Evolutionary conservation across 345 rosid genomes (phyloP).

Genomic region (Salix brachista): DNA sequence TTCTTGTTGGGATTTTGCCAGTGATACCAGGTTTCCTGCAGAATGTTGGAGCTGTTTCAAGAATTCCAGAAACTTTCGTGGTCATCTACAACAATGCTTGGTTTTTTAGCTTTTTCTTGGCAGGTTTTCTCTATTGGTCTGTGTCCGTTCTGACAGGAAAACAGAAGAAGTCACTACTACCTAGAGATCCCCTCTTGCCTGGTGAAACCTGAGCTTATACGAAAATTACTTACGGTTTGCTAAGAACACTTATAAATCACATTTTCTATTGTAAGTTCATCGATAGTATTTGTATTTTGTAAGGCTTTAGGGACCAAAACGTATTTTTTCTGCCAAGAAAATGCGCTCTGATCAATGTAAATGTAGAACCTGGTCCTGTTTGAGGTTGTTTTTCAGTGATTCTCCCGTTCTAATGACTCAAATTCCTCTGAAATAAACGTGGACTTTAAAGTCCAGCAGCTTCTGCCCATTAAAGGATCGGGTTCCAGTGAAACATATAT

Average conservation of each 20-base stretch:
- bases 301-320: no score
- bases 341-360: no score
- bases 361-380: no score
- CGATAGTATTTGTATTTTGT: not conserved
- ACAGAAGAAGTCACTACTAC: conserved; percentile 19
- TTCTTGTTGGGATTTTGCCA: conserved; percentile 64
- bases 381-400: no score
- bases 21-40: conserved; percentile 81
- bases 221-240: not conserved
- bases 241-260: not conserved
- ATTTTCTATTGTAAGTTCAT: not conserved
- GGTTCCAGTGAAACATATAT: no score
- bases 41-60: conserved; percentile 52
- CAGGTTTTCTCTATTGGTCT: conserved; percentile 59
- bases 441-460: no score
- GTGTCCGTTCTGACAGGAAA: conserved; percentile 38
- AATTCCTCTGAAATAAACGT: no score
- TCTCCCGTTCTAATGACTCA: no score
- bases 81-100: conserved; percentile 80
- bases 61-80: conserved; percentile 35
- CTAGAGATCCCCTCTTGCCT: conserved; percentile 48
- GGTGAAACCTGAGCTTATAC: conserved; percentile 10
- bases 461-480: no score
- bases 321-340: no score
- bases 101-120: conserved; percentile 73